Evolutionary conservation across 306 rosid genomes (phyloP).

Genomic region (Fragaria ananassa): DNA sequence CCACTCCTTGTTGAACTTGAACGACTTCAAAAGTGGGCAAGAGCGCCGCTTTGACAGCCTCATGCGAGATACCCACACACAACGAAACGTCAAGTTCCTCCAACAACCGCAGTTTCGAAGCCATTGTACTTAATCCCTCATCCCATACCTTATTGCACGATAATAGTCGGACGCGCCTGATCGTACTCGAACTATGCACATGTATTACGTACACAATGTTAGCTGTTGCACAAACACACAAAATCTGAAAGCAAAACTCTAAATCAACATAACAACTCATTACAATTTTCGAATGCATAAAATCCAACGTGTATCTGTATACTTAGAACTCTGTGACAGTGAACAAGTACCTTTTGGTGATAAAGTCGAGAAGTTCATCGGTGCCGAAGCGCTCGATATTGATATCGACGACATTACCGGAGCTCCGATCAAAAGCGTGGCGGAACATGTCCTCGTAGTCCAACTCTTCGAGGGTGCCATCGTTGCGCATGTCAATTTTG

Average conservation of each 20-base stretch:
- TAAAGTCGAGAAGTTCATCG: slow-evolving; percentile 1
- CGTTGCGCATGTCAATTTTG: slow-evolving; percentile 37
- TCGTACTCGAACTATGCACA: background rate
- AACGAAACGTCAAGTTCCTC: background rate
- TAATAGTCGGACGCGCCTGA: background rate
- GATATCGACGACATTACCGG: background rate
- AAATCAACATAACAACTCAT: background rate
- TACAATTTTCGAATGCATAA: background rate
- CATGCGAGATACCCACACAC: background rate
- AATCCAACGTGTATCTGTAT: background rate
- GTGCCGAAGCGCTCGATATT: slow-evolving; percentile 36
- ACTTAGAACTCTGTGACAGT: background rate
- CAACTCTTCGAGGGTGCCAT: background rate
- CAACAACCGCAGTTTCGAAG: background rate
- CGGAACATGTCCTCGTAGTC: slow-evolving; percentile 28
- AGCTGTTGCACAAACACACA: too few species aligned
- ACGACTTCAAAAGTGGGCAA: background rate
- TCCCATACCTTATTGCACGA: background rate
- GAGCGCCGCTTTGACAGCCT: background rate
- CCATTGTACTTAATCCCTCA: background rate
- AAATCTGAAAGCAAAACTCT: too few species aligned
- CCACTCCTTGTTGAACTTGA: background rate
- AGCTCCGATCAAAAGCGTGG: slow-evolving; percentile 42
- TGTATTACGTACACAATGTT: too few species aligned
- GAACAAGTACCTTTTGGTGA: background rate